Conservation (phyloP, 2,329 filamentous ascomycete genomes). For the Monosporascus cannonballus region DNA sequence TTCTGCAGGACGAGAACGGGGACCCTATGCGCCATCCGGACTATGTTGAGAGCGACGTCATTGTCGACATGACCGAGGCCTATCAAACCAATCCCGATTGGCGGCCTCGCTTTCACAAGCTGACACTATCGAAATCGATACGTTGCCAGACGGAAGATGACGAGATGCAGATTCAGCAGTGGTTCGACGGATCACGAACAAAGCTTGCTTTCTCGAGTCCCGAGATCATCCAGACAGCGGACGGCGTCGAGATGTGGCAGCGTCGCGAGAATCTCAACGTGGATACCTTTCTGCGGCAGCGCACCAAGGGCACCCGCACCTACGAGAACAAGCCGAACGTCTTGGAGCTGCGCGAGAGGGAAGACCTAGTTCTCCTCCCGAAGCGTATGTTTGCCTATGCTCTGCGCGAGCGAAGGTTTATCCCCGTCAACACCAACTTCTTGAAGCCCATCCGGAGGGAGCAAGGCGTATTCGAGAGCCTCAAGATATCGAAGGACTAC, state of each 20-base stretch:
- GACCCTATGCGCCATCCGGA: slow-evolving; percentile 30
- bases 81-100: slow-evolving; percentile 33
- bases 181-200: slow-evolving; percentile 26
- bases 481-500: slow-evolving; percentile 33
- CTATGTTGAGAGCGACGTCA: slow-evolving; percentile 36
- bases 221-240: slow-evolving; percentile 30
- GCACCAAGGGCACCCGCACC: slow-evolving; percentile 28
- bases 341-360: slow-evolving; percentile 17
- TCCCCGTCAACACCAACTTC: slow-evolving; percentile 30
- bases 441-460: slow-evolving; percentile 29
- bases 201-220: slow-evolving; percentile 26
- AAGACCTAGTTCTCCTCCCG: slow-evolving; percentile 30
- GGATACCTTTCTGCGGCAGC: slow-evolving; percentile 28
- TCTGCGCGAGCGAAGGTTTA: slow-evolving; percentile 33
- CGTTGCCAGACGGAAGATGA: slow-evolving; percentile 27
- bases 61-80: slow-evolving; percentile 35
- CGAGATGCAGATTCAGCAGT: slow-evolving; percentile 31
- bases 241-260: slow-evolving; percentile 31
- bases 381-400: slow-evolving; percentile 37
- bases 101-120: slow-evolving; percentile 26
- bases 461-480: slow-evolving; percentile 32
- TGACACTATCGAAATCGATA: slow-evolving; percentile 24
- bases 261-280: slow-evolving; percentile 29
- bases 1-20: slow-evolving; percentile 21
- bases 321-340: slow-evolving; percentile 26